These are phyloP conservation scores for Cardiospermum halicacabum DNA, from an alignment of 345 rosid species.

Conservation along the genomic window DNA sequence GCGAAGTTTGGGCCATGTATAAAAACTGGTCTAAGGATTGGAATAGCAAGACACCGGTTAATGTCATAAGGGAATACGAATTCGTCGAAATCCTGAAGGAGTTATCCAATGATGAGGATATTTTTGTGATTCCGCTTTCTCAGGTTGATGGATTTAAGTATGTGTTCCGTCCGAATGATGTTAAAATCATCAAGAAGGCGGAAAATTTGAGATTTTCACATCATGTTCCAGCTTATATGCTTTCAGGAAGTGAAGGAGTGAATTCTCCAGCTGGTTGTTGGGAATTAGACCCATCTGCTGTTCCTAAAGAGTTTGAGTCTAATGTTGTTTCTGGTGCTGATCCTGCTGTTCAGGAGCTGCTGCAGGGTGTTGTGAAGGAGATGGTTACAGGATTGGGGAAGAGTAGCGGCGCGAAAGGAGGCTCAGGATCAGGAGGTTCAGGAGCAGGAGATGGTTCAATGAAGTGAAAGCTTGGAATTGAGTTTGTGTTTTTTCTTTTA, in stretches of 20 bases:
- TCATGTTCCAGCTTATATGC: slow-evolving; percentile 73
- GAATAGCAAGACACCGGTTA: slow-evolving; percentile 62
- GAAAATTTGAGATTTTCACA: slow-evolving; percentile 97
- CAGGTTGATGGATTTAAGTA: slow-evolving; percentile 70
- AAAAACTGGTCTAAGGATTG: slow-evolving; percentile 85
- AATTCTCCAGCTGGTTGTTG: slow-evolving; percentile 59
- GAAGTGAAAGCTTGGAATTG: too few relatives aligned
- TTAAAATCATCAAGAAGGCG: slow-evolving; percentile 46
- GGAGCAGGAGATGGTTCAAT: too few relatives aligned
- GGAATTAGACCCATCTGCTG: slow-evolving; percentile 96
- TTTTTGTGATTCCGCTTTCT: slow-evolving; percentile 53
- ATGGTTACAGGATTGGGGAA: too few relatives aligned
- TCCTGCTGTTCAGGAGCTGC: slow-evolving; percentile 5
- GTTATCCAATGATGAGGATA: slow-evolving; percentile 51
- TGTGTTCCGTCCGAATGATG: slow-evolving; percentile 53
- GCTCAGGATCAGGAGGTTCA: too few relatives aligned
- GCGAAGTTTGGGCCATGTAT: slow-evolving; percentile 92
- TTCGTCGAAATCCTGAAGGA: slow-evolving; percentile 90
- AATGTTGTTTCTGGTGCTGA: too few relatives aligned
- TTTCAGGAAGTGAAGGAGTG: slow-evolving; percentile 71
- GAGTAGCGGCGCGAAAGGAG: too few relatives aligned
- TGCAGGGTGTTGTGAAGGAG: too few relatives aligned
- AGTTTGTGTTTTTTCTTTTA: too few relatives aligned
- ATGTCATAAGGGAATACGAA: slow-evolving; percentile 66
- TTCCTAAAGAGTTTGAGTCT: slow-evolving; percentile 45